phyloP scores from a whole-genome alignment of 1,284 basidiomycete genomes.

The Ceratobasidium sp. region DNA sequence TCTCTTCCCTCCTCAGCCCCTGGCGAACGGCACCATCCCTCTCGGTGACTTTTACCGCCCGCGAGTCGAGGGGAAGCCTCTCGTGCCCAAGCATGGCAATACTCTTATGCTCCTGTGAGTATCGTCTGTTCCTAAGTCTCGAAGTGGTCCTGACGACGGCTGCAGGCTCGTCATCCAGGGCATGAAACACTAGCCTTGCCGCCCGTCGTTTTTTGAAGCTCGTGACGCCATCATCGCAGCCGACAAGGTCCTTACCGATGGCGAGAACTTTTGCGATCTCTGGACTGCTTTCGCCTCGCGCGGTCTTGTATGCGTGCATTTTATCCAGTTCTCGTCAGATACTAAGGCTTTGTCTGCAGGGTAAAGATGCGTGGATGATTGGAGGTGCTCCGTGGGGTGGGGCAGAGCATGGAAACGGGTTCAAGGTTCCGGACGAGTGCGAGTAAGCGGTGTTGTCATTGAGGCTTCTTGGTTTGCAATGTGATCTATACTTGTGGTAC shows the following conservation, averaged over 20 bases:
- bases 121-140: slow-evolving; percentile 23
- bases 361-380: too few relatives aligned
- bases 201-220: slow-evolving; percentile 91
- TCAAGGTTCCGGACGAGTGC: too few relatives aligned
- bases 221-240: slow-evolving; percentile 94
- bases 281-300: slow-evolving; percentile 89
- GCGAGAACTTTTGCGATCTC: slow-evolving; percentile 91
- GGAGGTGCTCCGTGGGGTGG: too few relatives aligned
- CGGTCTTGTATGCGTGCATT: slow-evolving; percentile 65
- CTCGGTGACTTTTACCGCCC: slow-evolving; percentile 80
- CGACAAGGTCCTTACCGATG: slow-evolving; percentile 90
- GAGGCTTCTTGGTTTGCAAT: too few relatives aligned
- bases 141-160: not conserved
- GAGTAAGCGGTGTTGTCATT: too few relatives aligned
- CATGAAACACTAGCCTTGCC: slow-evolving; percentile 96
- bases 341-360: too few relatives aligned
- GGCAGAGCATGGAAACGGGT: too few relatives aligned
- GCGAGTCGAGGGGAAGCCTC: slow-evolving; percentile 64
- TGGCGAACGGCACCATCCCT: slow-evolving; percentile 72
- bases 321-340: too few relatives aligned
- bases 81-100: slow-evolving; percentile 93
- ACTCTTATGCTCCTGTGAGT: slow-evolving; percentile 81
- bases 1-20: slow-evolving; percentile 83
- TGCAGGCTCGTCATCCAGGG: slow-evolving; percentile 81
- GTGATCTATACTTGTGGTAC: too few relatives aligned